Evolutionary conservation across 2,329 filamentous ascomycete species (phyloP).

Genomic region (Rachicladosporium sp.): DNA sequence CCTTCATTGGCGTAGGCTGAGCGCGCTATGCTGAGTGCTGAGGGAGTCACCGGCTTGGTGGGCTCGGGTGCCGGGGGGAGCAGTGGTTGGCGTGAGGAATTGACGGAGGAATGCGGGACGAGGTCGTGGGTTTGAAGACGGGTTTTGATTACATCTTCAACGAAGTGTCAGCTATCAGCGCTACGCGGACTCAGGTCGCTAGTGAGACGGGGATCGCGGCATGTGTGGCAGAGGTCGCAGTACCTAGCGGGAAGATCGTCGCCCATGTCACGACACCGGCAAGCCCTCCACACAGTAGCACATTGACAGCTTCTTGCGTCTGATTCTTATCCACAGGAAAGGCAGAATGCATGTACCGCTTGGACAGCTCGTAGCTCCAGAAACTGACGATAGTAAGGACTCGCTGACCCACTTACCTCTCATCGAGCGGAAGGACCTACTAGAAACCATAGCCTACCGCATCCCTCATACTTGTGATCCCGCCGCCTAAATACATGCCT

Average conservation of each 20-base stretch:
- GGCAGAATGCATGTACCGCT: slow-evolving; percentile 38
- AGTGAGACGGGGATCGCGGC: too few species aligned
- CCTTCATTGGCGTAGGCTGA: slow-evolving; percentile 61
- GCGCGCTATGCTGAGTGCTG: slow-evolving; percentile 38
- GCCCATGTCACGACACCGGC: slow-evolving; percentile 83
- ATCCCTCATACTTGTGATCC: slow-evolving; percentile 70
- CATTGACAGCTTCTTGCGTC: slow-evolving; percentile 17
- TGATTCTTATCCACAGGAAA: slow-evolving; percentile 35
- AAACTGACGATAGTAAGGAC: slow-evolving; percentile 40
- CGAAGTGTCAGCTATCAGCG: background rate
- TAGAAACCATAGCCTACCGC: slow-evolving; percentile 95
- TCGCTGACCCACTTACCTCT: background rate
- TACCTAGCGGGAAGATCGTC: slow-evolving; percentile 67
- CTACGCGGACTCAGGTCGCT: background rate
- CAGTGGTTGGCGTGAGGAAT: slow-evolving; percentile 2
- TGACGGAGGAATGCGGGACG: background rate
- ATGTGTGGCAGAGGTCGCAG: background rate
- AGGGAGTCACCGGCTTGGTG: background rate
- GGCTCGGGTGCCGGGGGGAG: slow-evolving; percentile 4
- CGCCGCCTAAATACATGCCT: slow-evolving; percentile 71
- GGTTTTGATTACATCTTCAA: slow-evolving; percentile 73
- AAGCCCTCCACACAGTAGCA: slow-evolving; percentile 69
- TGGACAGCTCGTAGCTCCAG: slow-evolving; percentile 75
- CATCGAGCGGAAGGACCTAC: slow-evolving; percentile 28
- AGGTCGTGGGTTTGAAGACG: slow-evolving; percentile 64